Base-by-base conservation (phyloP, 257 asterid species). In the Plantago elongata region DNA sequence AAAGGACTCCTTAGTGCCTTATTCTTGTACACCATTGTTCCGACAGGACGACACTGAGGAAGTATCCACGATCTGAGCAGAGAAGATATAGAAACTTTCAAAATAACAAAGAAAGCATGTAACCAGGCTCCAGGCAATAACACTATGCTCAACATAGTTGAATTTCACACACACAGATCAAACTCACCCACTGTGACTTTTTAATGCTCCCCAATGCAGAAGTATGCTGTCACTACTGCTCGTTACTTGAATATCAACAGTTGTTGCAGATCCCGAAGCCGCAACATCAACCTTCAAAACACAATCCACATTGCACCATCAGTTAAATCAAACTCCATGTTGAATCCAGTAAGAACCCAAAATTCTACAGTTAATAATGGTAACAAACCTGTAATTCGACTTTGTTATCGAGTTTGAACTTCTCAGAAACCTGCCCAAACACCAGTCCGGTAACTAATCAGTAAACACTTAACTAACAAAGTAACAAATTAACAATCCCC, bases 141-240 rank as follows among this genome's bases (percentile, higher is more conserved):
- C 46, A 54, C 18, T 11, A 61, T 49, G 57, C 57, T 27, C 68
- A 42, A 65, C 64, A 64, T 30, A 22, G 54, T 16, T n/a, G 57
- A 61, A 46, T 68, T 60, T 57, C 68, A 57, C 9, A 11, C 9
- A 11, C 51, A 70, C 51, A 29, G 60, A 45, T 60, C 29, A 12
- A 66, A 72, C 96, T 71, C 74, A 87, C 99, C 76, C 85, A 61
- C 70, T 75, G 60, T 38, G 69, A 57, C 69, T 64, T 60, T 74
- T 79, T 69, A 83, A 51, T 45, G 88, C 97, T 54, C 99, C 99
- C 99, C 99, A 93, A 69, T 93, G 99, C 54, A 93, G 88, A 70
- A 80, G 49, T 27, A 93, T 70, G 78, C 78, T 57, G 71, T 74
- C 81, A 67, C 85, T 78, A 46, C 70, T 57, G 72, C 71, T 75